A percentile compares a stretch with the other conserved stretches of the same genome.
Evolutionary conservation across 352 stramenopile genomes (phyloP).

Genomic region (Globisporangium middletonii): DNA sequence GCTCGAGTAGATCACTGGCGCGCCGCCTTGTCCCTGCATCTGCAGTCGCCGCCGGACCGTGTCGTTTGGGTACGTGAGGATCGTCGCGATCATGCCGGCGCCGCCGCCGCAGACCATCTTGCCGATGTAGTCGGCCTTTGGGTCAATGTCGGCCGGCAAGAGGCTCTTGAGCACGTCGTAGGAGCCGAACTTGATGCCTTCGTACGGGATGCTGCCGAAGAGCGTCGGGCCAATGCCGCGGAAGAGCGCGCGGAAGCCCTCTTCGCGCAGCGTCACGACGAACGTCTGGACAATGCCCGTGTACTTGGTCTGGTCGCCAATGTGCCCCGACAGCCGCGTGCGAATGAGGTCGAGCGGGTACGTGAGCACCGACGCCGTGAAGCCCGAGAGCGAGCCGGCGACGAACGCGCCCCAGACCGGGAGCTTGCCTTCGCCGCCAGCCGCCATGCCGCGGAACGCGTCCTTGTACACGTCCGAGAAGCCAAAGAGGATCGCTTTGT

Average conservation of each 20-base stretch:
- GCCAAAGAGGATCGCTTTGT: conserved; percentile 79
- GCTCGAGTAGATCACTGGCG: conserved; percentile 54
- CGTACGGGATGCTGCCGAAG: conserved; percentile 66
- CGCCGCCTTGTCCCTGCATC: conserved; percentile 77
- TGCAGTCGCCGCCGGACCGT: conserved; percentile 80
- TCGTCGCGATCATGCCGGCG: conserved; percentile 76
- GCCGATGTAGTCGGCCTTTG: conserved; percentile 43
- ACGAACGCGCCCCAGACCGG: conserved; percentile 57
- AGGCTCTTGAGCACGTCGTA: conserved; percentile 62
- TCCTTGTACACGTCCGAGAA: conserved; percentile 88
- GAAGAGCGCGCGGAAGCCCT: conserved; percentile 59
- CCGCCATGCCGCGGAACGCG: conserved; percentile 36
- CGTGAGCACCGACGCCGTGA: conserved; percentile 81
- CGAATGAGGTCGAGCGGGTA: conserved; percentile 85
- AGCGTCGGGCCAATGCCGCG: conserved; percentile 67
- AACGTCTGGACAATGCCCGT: conserved; percentile 69
- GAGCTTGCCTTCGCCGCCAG: conserved; percentile 18
- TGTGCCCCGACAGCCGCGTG: conserved; percentile 72
- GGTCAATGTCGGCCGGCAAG: conserved; percentile 52
- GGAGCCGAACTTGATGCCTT: conserved; percentile 79
- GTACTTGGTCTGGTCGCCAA: conserved; percentile 60
- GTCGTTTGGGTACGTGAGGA: conserved; percentile 88
- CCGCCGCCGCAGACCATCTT: conserved; percentile 76
- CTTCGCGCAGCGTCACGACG: conserved; percentile 58
- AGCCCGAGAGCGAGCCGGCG: conserved; percentile 66